These are phyloP conservation scores for Fraxinus velutina DNA, from an alignment of 305 asterid species.

Conservation along the genomic window DNA sequence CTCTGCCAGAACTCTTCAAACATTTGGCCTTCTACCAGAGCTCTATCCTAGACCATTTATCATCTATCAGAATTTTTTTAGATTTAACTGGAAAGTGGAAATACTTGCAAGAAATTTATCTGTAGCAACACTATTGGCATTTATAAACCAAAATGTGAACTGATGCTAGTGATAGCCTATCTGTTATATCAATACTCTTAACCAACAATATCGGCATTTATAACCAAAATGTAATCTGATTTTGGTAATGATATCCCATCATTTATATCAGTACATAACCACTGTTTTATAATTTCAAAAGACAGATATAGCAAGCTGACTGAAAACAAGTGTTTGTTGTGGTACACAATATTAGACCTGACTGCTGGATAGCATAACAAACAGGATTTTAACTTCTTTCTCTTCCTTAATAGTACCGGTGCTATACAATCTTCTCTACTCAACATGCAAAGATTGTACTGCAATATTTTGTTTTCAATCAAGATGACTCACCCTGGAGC, in stretches of 20 bases:
- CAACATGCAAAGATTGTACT: background rate
- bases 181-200: background rate
- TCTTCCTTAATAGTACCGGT: background rate
- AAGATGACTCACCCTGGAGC: slow-evolving; percentile 52
- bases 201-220: background rate
- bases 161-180: background rate
- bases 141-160: background rate
- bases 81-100: background rate
- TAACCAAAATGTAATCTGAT: background rate
- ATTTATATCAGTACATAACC: background rate
- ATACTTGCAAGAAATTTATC: background rate
- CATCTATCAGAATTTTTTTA: slow-evolving; percentile 24
- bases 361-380: background rate
- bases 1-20: slow-evolving; percentile 81
- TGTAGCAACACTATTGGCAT: background rate
- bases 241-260: background rate
- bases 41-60: slow-evolving; percentile 62
- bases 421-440: background rate
- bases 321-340: background rate
- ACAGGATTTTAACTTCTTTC: background rate
- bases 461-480: slow-evolving; percentile 10
- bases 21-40: slow-evolving; percentile 46
- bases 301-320: background rate
- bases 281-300: background rate
- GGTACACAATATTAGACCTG: background rate